Conservation (phyloP, 2,329 filamentous ascomycete genomes). For the Fusarium aywerte region DNA sequence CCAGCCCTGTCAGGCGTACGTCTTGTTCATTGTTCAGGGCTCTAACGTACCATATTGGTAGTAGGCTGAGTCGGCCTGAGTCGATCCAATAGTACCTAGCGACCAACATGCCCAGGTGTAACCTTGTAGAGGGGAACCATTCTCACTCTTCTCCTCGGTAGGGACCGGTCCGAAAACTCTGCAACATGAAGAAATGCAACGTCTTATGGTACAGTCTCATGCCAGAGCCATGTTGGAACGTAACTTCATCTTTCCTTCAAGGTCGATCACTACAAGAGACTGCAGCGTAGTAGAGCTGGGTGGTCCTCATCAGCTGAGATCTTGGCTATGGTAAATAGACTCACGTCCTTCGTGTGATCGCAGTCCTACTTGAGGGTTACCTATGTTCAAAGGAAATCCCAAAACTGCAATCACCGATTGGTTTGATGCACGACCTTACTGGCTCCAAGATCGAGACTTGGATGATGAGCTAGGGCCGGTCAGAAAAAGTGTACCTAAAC, state of each 20-base stretch:
- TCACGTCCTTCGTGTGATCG: constrained; percentile 7
- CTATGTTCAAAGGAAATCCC: constrained; percentile 9
- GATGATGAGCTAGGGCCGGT: constrained; percentile 5
- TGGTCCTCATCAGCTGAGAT: background rate
- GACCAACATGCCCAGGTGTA: constrained; percentile 37
- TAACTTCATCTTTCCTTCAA: background rate
- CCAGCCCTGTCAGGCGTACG: background rate
- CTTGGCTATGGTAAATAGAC: background rate
- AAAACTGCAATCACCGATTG: constrained; percentile 37
- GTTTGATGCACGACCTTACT: constrained; percentile 20
- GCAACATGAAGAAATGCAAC: constrained; percentile 63
- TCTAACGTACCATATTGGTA: too few species aligned
- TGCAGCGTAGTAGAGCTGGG: background rate
- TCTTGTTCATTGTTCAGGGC: background rate
- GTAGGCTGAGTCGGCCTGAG: background rate
- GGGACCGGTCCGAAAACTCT: constrained; percentile 62
- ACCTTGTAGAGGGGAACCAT: constrained; percentile 56
- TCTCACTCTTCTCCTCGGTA: constrained; percentile 65
- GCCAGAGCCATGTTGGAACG: too few species aligned
- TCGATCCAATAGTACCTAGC: background rate
- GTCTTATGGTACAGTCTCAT: too few species aligned
- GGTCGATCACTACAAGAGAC: background rate
- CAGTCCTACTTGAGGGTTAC: constrained; percentile 5
- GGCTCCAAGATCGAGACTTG: constrained; percentile 19
- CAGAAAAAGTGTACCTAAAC: constrained; percentile 8